Evolutionary conservation across 305 asterid genomes (phyloP).

Genomic region (Salvia sclarea): DNA sequence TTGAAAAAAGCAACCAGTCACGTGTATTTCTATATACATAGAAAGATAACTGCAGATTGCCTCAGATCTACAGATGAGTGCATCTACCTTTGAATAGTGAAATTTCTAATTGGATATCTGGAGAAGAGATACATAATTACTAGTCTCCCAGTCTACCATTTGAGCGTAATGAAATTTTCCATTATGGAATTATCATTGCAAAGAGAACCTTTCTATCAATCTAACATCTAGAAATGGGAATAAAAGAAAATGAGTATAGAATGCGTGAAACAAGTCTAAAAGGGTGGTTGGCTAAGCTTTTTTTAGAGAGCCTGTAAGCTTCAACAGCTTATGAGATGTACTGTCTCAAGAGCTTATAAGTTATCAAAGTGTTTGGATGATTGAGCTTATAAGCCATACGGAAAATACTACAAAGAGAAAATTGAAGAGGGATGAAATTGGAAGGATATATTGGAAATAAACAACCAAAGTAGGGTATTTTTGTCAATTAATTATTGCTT

Average conservation of each 20-base stretch:
- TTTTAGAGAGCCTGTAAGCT: too few species aligned
- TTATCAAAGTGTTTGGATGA: too few species aligned
- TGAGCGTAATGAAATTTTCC: neutral
- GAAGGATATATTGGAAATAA: too few species aligned
- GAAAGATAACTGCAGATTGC: neutral
- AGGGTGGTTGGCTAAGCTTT: too few species aligned
- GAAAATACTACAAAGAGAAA: too few species aligned
- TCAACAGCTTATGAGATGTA: too few species aligned
- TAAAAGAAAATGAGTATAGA: conserved; percentile 14
- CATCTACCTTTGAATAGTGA: neutral
- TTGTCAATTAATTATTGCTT: too few species aligned
- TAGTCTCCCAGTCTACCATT: neutral
- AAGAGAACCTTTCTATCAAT: too few species aligned
- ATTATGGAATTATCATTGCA: neutral
- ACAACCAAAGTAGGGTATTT: too few species aligned
- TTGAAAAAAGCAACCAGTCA: neutral
- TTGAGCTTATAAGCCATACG: too few species aligned
- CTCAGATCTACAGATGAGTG: neutral
- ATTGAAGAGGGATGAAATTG: too few species aligned
- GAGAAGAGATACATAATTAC: neutral
- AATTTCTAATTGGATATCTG: neutral
- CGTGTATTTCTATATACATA: neutral
- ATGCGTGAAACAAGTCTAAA: conserved; percentile 9
- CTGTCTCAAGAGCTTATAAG: too few species aligned
- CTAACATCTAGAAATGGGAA: neutral